Percentiles rank a stretch among this genome's conserved stretches.
Conservation (phyloP, 768 basidiomycete species). For the Macrolepiota dolichaula region DNA sequence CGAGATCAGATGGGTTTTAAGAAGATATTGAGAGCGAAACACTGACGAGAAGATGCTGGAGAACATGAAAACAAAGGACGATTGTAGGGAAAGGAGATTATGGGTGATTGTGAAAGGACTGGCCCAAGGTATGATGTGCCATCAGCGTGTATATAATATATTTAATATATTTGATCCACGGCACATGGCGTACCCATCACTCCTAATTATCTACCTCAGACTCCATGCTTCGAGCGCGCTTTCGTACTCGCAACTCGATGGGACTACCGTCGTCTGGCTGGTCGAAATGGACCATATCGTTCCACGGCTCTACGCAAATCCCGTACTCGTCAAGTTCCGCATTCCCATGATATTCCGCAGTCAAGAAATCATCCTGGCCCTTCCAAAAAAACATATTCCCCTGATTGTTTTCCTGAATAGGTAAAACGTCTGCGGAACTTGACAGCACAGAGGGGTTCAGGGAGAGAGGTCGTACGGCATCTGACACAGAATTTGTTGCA, state of each 20-base stretch:
- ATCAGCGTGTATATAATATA: not conserved
- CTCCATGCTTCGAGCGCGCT: conserved; percentile 10
- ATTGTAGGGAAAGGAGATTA: not conserved
- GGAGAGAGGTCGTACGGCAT: not conserved
- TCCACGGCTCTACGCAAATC: not conserved
- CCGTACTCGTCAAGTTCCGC: conserved; percentile 5
- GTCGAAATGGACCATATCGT: not conserved
- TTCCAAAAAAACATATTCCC: not conserved
- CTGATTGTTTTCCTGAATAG: not conserved
- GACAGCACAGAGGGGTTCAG: not conserved
- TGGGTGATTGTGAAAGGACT: conserved; percentile 6
- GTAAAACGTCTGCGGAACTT: not conserved
- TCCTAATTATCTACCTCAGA: conserved; percentile 2
- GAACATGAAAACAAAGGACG: not conserved
- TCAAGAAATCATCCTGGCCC: conserved; percentile 1
- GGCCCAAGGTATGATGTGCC: not conserved
- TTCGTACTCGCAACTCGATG: conserved; percentile 3
- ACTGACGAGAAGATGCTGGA: conserved; percentile 12
- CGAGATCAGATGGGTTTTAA: conserved; percentile 6
- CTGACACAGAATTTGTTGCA: not conserved
- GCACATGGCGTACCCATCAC: conserved; percentile 6
- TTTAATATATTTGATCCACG: not conserved
- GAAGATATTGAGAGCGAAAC: conserved; percentile 3
- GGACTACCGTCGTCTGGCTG: not conserved
- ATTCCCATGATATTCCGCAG: not conserved